Conservation (phyloP, 441 rosid genomes). For the Pelargonium australe region DNA sequence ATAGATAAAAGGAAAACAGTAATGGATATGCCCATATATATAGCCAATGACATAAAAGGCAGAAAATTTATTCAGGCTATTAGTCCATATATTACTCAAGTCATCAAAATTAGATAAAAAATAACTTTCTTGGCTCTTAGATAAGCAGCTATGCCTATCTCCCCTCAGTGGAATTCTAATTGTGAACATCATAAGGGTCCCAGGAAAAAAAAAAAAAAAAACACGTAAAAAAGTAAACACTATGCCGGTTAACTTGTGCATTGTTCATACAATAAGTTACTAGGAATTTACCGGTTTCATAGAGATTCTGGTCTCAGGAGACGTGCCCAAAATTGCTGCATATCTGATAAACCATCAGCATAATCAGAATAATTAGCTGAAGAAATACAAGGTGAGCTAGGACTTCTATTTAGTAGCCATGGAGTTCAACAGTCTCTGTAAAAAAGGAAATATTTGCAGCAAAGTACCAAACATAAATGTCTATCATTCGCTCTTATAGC, state of each 20-base stretch:
- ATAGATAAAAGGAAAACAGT: too few species aligned
- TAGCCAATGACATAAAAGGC: too few species aligned
- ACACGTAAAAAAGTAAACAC: not conserved
- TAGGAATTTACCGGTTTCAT: slow-evolving; percentile 46
- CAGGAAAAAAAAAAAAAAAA: not conserved
- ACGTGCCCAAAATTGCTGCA: slow-evolving; percentile 76
- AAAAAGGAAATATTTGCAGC: not conserved
- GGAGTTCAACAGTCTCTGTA: not conserved
- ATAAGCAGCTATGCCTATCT: not conserved
- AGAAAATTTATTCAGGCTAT: too few species aligned
- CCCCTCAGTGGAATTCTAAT: not conserved
- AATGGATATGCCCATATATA: too few species aligned
- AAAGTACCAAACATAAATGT: not conserved
- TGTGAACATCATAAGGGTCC: not conserved
- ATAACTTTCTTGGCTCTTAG: not conserved
- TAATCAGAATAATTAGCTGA: slow-evolving; percentile 9
- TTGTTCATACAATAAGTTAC: not conserved
- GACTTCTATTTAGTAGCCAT: not conserved
- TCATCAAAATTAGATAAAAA: not conserved
- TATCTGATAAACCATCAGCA: slow-evolving; percentile 40
- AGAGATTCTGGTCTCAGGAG: slow-evolving; percentile 38
- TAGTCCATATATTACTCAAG: slow-evolving; percentile 3
- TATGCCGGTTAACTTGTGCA: not conserved
- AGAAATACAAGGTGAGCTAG: slow-evolving; percentile 13
- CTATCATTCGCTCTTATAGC: not conserved